Evolutionary conservation across 176 grass and related monocot genomes (phyloP), one percentile per base, ranked within the genome.

Genomic region (Eleusine indica): DNA sequence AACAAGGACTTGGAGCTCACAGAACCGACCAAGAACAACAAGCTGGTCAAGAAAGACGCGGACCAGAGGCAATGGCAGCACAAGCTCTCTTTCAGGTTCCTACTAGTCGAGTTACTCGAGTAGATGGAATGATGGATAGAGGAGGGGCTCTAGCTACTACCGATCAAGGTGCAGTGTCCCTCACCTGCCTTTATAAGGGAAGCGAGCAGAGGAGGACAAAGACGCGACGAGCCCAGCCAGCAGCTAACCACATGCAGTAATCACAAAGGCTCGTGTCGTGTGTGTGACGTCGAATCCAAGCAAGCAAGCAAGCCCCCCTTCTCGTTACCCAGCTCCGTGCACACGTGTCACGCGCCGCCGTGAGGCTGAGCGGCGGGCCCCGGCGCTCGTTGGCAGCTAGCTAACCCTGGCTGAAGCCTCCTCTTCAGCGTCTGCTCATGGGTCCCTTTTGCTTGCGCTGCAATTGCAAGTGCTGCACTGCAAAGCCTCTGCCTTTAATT

Each of bases 381-480:
- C 8, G 54, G 47, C 43, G 56, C 42, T 14, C 78, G 81, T 81
- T 70, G 77, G 85, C 79, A 82, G 86, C 68, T 68, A 62, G 51
- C 7, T 9, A 9, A 6, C 10, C 7, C 75, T 38, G 48, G 14
- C 19, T 64, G 54, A 7, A 13, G 60, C 67, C 78, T 40, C 3
- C 3, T 35, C 32, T 35, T 35, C 2, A 15, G 2, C 71, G 37
- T 56, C 84, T 94, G 91, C 63, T 86, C 78, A 38, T 88, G 69
- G 77, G 86, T 80, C 69, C 60, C 73, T 87, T 87, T 94, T 87
- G 92, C 92, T 94, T 92, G 78, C 84, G 81, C 7, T 83, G 80
- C 87, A 89, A 85, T 83, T 83, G 80, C 83, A 85, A 85, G 64
- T 89, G 87, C 87, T 81, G 87, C 82, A 85, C 87, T 89, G 73